Evolutionary conservation across 164 flowering plant genomes (phyloP), one percentile per base, ranked within the genome.

Genomic region (Platanus orientalis): DNA sequence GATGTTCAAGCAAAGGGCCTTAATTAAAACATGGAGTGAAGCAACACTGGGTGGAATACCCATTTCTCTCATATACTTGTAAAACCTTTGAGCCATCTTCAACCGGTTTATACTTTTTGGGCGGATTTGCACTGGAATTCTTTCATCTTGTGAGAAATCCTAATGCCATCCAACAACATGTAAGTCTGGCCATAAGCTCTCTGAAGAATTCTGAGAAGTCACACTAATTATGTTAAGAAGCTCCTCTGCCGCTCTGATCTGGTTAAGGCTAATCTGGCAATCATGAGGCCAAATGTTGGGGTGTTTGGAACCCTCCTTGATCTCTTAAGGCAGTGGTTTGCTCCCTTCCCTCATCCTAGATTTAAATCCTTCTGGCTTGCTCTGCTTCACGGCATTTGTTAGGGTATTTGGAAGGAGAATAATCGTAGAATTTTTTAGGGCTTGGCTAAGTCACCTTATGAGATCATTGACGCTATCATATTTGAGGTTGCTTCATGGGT

Each of bases 121-220:
- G 91, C 75, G 7, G 82, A 85, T 50, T 79, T 75, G 57, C 84
- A 89, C 16, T 66, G 69, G 55, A 76, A 84, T 20, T 86, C 88
- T 65, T 79, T 78, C 92, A 89, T 84, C 72, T 62, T 83, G 27
- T 75, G 65, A 58, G 91, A 91, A 60, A 89, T 66, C 75, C 89
- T 72, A 17, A 91, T 53, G 12, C 82, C 85, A 21, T 94, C 96
- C 39, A 81, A 54, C 7, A 97, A 93, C 76, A 73, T 82, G 68
- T 94, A 97, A 20, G 79, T 88, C 40, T 88, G 78, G 3, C 91
- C 97, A 74, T 89, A 94, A 24, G 80, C 95, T 62, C 84, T 78
- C 63, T 75, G 21, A 91, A 72, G 73, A 89, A 79, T 52, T 91
- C 97, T 0, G 71, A 63, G 27, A 87, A 52, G 11, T 36, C 34